These are phyloP conservation scores for Plasmodium vivax DNA, from an alignment of 169 alveolate species.

Conservation along the genomic window DNA sequence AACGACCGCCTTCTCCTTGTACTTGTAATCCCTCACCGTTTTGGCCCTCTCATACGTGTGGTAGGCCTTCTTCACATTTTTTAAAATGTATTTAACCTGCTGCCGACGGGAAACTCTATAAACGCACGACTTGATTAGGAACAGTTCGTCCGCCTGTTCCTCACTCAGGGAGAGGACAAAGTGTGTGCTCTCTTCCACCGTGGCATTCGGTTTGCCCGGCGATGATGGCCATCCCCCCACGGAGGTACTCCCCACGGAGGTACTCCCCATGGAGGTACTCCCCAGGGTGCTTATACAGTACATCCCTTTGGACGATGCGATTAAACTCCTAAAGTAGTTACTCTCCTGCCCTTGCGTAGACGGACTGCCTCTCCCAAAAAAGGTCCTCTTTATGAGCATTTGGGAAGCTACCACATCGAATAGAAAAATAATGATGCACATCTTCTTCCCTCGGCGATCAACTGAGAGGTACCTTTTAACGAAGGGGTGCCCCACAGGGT, in stretches of 20 bases:
- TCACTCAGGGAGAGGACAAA: conserved; percentile 3
- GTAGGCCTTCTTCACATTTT: background rate
- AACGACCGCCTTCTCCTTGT: conserved; percentile 1
- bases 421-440: background rate
- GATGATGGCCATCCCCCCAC: background rate
- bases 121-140: background rate
- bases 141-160: conserved; percentile 9
- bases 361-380: background rate
- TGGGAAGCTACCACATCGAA: background rate
- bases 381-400: conserved; percentile 3
- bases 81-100: background rate
- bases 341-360: background rate
- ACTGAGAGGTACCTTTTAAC: conserved; percentile 26
- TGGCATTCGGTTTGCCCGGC: background rate
- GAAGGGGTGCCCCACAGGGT: background rate
- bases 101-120: background rate
- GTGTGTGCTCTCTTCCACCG: background rate
- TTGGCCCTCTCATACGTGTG: conserved; percentile 4
- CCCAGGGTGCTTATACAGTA: background rate
- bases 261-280: background rate
- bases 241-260: background rate
- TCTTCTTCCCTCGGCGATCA: conserved; percentile 2
- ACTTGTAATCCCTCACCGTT: conserved; percentile 41
- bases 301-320: background rate
- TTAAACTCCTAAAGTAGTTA: background rate